Base-by-base conservation (phyloP, 225 moss, liverwort and hornwort species). In the Marchantia polymorpha region DNA sequence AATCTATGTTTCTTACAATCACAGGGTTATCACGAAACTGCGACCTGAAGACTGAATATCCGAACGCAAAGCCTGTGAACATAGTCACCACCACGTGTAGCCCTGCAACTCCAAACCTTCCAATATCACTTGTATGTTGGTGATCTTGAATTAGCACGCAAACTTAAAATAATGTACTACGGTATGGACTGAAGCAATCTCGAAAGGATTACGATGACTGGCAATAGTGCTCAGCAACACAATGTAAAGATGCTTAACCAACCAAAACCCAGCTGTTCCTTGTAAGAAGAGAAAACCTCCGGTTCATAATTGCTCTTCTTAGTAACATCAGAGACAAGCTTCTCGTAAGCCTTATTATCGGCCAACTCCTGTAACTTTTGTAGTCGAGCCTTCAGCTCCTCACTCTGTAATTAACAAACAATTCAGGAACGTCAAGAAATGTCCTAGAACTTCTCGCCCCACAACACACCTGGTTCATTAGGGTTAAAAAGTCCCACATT, bases 251-350 rank as follows among this genome's bases (percentile, higher is more conserved):
- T 79, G 72, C 80, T 81, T 81, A 78, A 93, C 97, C 90, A 80
- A 94, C 97, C 95, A 58, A 95, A 93, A 64, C 97, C 94, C 39
- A 99, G 84, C 68, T 95, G 95, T 71, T 95, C 89, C 75, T 91
- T 95, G 81, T 92, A 95, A 16, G 97, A 90, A 14, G 97, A 89
- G 47, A 95, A 93, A 56, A 92, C 90, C 82, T 94, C 93, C 49
- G 79, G 88, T 64, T 89, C 88, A 78, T 83, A 82, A 16, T 74
- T 81, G 70, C 88, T 86, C 74, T 85, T 88, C 60, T 60, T 77
- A 1, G 83, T 91, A 46, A 95, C 83, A 69, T 99, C 97, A 64
- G 89, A 89, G 52, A 99, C 95, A 29, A 99, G 90, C 74, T 91
- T 89, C 12, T 83, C 81, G 74, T 99, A 99, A 0, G 88, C 90